Conservation (phyloP, 108 stramenopile species). For the Seminavis robusta region DNA sequence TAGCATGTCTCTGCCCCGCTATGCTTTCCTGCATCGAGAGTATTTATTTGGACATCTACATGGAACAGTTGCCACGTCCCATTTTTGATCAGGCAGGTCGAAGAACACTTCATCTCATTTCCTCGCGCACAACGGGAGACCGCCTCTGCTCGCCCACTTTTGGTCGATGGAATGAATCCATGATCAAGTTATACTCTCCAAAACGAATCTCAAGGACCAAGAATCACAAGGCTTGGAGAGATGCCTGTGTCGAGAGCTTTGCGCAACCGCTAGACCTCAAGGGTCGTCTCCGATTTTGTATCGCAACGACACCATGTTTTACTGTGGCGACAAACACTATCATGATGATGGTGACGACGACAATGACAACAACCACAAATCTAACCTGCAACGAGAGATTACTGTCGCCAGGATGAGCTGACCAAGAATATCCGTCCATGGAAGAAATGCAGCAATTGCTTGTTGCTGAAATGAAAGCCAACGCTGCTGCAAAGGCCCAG, state of each 20-base stretch:
- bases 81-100: constrained; percentile 61
- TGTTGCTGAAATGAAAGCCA: no score
- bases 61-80: constrained; percentile 41
- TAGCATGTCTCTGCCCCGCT: constrained; percentile 64
- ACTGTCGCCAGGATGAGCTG: no score
- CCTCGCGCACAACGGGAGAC: constrained; percentile 55
- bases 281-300: no score
- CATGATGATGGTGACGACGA: no score
- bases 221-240: constrained; percentile 60
- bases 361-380: no score
- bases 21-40: constrained; percentile 70
- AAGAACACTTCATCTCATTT: constrained; percentile 56
- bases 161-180: constrained; percentile 68
- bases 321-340: no score
- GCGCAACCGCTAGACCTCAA: constrained; percentile 60
- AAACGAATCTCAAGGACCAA: constrained; percentile 33
- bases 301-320: no score
- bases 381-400: no score
- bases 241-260: constrained; percentile 74
- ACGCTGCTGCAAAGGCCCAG: no score
- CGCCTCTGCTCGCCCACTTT: constrained; percentile 70
- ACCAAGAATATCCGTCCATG: no score
- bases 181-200: constrained; percentile 61
- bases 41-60: constrained; percentile 75
- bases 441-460: no score